Conservation (phyloP, 139 green algal species). For the Coelastrella sp. region DNA sequence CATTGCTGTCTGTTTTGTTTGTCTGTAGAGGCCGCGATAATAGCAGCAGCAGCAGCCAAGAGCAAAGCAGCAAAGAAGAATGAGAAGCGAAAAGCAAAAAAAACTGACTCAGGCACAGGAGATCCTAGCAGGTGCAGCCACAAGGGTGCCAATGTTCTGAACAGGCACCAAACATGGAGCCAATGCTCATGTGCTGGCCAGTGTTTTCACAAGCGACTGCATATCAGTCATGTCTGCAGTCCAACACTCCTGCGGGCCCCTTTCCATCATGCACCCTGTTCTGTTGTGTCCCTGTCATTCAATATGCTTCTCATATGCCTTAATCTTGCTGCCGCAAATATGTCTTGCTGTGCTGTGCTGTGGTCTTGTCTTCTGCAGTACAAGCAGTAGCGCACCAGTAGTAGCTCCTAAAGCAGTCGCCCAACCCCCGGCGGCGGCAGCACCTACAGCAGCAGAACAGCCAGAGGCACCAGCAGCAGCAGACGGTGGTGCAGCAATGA, state of each 20-base stretch:
- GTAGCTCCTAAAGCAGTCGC: background rate
- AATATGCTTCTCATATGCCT: no score
- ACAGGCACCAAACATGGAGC: no score
- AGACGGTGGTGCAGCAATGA: background rate
- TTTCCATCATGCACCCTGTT: no score
- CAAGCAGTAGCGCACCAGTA: background rate
- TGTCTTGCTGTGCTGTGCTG: no score
- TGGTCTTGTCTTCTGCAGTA: background rate
- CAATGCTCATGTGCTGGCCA: no score
- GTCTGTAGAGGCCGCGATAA: slow-evolving; percentile 5
- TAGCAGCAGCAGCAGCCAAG: slow-evolving; percentile 41
- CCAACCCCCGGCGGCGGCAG: background rate
- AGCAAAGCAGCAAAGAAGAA: slow-evolving; percentile 66
- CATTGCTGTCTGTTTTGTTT: background rate
- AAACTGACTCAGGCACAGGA: slow-evolving; percentile 39
- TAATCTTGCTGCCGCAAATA: no score
- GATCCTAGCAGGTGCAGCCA: background rate
- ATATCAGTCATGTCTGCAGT: no score
- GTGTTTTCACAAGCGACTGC: no score
- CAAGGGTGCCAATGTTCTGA: no score
- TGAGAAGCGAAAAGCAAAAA: slow-evolving; percentile 69
- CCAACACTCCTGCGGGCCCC: no score
- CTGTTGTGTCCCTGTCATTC: no score
- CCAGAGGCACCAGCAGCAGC: slow-evolving; percentile 1
- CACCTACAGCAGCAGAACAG: background rate